Base-by-base conservation (phyloP, 202 grass and related monocot species). In the Hordeum pubiflorum region DNA sequence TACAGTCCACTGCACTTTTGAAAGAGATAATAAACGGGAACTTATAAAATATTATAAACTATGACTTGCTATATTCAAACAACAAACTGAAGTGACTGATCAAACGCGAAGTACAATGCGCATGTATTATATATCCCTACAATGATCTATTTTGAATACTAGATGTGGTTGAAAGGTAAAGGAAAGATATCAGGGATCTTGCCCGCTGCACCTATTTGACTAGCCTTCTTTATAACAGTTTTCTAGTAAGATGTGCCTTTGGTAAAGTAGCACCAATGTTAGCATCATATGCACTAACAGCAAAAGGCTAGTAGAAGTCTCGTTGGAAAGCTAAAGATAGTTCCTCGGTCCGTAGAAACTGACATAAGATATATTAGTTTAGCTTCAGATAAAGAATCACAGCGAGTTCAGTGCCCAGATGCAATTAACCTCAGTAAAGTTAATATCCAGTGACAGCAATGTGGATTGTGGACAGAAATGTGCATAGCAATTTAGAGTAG, bases 321-420 rank as follows among this genome's bases (percentile, higher is more conserved):
- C 57, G 37, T 70, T 46, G 76, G 27, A 64, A 76, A 81, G 64
- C 14, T 72, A 82, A 89, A 85, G 58, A 17, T 72, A 78, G 44
- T 64, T 39, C 36, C 29, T 18, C 50, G 22, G 78, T 64, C 63
- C 64, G 83, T 58, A 26, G 22, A 83, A 80, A 56, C 31, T 69
- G 62, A 68, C 23, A 46, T 39, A 62, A 75, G 31, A 76, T 70
- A 77, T 81, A 85, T 77, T 71, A 50, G 17, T 76, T 46, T 55
- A 56, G 55, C 33, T 43, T 80, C 23, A 59, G 21, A 77, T 34
- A 77, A 65, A 63, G 29, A 65, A 76, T 6, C 33, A 64, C 58
- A 23, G 58, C 34, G 23, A 44, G 80, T 84, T 80, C 36, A 81
- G 56, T 85, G 26, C 33, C 3, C 5, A 1, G 74, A 69, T 63